These are phyloP conservation scores for Mycena maculata DNA, from an alignment of 768 basidiomycete species.

Conservation along the genomic window DNA sequence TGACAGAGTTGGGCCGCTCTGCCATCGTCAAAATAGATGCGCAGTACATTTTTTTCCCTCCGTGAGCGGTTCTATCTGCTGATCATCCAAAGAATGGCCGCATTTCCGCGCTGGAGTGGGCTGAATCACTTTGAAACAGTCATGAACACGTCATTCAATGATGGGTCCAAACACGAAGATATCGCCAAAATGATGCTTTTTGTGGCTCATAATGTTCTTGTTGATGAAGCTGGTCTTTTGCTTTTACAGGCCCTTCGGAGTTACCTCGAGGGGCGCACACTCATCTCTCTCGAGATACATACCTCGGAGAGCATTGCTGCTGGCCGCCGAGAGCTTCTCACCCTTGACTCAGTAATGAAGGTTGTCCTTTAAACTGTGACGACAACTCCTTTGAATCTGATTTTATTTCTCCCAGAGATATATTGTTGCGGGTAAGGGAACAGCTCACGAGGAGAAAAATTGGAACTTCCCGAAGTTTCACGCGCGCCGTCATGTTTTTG, in stretches of 20 bases:
- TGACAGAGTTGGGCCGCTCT: constrained; percentile 31
- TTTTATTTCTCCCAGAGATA: not conserved
- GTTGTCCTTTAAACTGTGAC: constrained; percentile 29
- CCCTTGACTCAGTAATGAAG: constrained; percentile 36
- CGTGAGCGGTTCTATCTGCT: not conserved
- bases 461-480: constrained; percentile 38
- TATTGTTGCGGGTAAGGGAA: not conserved
- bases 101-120: constrained; percentile 47
- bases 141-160: constrained; percentile 42
- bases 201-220: constrained; percentile 40
- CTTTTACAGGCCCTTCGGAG: constrained; percentile 43
- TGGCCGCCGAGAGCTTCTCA: constrained; percentile 30
- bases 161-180: constrained; percentile 50
- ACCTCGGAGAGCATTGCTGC: constrained; percentile 39
- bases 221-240: constrained; percentile 35
- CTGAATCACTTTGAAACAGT: constrained; percentile 40
- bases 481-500: constrained; percentile 19
- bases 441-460: constrained; percentile 8
- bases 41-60: constrained; percentile 39
- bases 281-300: constrained; percentile 45
- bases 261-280: constrained; percentile 46
- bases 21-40: constrained; percentile 33
- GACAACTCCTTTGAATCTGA: not conserved
- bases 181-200: constrained; percentile 48
- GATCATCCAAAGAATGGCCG: constrained; percentile 38